Base-by-base conservation (phyloP, 192 early-diverging fungal genomes). In the Entomortierella chlamydospora region DNA sequence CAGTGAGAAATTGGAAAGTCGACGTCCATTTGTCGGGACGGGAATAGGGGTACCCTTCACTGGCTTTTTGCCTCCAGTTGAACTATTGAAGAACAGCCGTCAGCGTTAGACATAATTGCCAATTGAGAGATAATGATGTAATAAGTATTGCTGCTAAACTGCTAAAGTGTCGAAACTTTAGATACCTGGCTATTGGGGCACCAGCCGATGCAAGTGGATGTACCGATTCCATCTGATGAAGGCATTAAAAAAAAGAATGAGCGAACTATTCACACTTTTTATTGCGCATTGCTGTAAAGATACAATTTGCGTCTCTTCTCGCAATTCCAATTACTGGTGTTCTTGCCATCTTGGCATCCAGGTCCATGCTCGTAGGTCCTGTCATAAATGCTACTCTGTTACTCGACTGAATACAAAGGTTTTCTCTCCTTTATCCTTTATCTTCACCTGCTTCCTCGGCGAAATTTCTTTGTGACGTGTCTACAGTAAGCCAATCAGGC, bases 1-100 rank as follows among this genome's bases (percentile, higher is more conserved):
- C n/a, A 70, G 34, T 12, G 74, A 78, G 51, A 78, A 78, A n/a
- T 49, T 63, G 3, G 74, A 78, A 20, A 57, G 50, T 25, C 74
- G 66, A 18, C 74, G 60, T 25, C 69, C 60, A 47, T 67, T 78
- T 2, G 54, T 78, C 9, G 74, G 74, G 11, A 78, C 67, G 2
- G 62, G 34, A 17, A 78, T 78, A 2, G 74, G 74, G 12, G 64
- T 47, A 9, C 74, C 74, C 23, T 78, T 73, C 34, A 10, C 56
- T 41, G 22, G 53, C 29, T 63, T 71, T 49, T 71, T 73, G 6
- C 30, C 17, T 29, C 5, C 49, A 2, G 57, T 57, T 12, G 62
- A n/a, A 39, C 56, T 64, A 23, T 49, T 53, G 17, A 37, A 37
- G 34, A 37, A 10, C 34, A 37, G 10, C 10, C 34, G 10, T n/a